Conservation (phyloP, 2,329 filamentous ascomycete genomes). For the Trichoderma pleuroti region DNA sequence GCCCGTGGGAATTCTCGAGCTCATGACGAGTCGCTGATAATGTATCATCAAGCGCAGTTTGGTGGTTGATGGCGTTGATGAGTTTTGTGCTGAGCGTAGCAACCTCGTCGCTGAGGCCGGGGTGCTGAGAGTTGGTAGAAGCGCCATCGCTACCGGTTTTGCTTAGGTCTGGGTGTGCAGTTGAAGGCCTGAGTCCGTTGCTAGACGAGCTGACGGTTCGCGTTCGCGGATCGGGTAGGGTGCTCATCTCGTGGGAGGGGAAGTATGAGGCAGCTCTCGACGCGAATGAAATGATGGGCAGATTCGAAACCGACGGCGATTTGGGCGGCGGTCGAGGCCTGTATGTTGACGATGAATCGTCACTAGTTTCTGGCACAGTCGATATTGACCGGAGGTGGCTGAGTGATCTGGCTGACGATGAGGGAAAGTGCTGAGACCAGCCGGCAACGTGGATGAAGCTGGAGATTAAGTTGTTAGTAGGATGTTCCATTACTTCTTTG, state of each 20-base stretch:
- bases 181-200: slow-evolving; percentile 29
- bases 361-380: slow-evolving; percentile 40
- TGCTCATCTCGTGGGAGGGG: slow-evolving; percentile 62
- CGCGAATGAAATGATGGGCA: slow-evolving; percentile 39
- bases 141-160: slow-evolving; percentile 6
- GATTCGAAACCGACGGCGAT: slow-evolving; percentile 36
- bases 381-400: slow-evolving; percentile 54
- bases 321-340: slow-evolving; percentile 39
- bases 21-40: slow-evolving; percentile 80
- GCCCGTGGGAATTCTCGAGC: slow-evolving; percentile 67
- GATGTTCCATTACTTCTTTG: neutral
- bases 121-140: slow-evolving; percentile 42
- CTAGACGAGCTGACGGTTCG: slow-evolving; percentile 47
- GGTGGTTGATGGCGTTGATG: slow-evolving; percentile 95
- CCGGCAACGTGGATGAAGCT: slow-evolving; percentile 54
- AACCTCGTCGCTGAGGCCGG: slow-evolving; percentile 68
- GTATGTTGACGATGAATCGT: slow-evolving; percentile 29
- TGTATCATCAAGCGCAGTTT: slow-evolving; percentile 86
- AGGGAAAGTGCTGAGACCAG: slow-evolving; percentile 46
- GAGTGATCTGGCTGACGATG: slow-evolving; percentile 35
- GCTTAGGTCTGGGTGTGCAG: neutral
- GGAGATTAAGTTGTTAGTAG: slow-evolving; percentile 22
- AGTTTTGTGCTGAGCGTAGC: slow-evolving; percentile 90
- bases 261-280: slow-evolving; percentile 37
- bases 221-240: slow-evolving; percentile 62